Evolutionary conservation across 306 rosid species (phyloP).

Genomic region (Gastrolobium bilobum): DNA sequence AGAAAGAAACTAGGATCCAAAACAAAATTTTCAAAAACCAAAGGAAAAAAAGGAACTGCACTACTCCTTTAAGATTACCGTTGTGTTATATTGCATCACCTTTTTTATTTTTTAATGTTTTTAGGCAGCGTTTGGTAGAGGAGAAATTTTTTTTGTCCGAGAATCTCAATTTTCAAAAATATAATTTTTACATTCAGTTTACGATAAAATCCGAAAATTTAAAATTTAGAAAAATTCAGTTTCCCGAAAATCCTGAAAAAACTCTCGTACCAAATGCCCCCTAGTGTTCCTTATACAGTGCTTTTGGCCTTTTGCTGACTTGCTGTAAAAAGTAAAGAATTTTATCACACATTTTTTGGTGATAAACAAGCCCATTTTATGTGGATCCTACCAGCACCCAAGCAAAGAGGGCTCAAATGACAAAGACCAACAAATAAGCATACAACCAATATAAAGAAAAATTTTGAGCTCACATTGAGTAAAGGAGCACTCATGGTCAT

Average conservation of each 20-base stretch:
- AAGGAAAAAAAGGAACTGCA: background rate
- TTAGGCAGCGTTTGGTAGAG: too few relatives aligned
- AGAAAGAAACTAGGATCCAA: background rate
- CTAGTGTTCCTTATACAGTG: too few relatives aligned
- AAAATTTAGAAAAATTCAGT: too few relatives aligned
- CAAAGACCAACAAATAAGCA: background rate
- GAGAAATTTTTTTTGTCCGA: too few relatives aligned
- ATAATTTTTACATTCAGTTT: too few relatives aligned
- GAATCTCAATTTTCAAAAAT: too few relatives aligned
- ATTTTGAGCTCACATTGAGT: conserved; percentile 16
- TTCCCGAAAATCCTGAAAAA: too few relatives aligned
- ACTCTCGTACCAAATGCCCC: too few relatives aligned
- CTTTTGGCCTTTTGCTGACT: too few relatives aligned
- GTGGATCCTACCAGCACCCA: background rate
- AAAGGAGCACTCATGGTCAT: conserved; percentile 7
- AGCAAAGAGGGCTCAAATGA: background rate
- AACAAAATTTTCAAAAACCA: background rate
- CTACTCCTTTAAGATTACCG: background rate
- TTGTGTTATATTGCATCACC: background rate
- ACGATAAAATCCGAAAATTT: too few relatives aligned
- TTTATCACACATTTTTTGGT: background rate
- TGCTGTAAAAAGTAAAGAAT: background rate
- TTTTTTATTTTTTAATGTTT: background rate
- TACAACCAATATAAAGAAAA: background rate
- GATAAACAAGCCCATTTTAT: conserved; percentile 15